phyloP scores from a whole-genome alignment of 108 stramenopile genomes.

The Cylindrotheca closterium region DNA sequence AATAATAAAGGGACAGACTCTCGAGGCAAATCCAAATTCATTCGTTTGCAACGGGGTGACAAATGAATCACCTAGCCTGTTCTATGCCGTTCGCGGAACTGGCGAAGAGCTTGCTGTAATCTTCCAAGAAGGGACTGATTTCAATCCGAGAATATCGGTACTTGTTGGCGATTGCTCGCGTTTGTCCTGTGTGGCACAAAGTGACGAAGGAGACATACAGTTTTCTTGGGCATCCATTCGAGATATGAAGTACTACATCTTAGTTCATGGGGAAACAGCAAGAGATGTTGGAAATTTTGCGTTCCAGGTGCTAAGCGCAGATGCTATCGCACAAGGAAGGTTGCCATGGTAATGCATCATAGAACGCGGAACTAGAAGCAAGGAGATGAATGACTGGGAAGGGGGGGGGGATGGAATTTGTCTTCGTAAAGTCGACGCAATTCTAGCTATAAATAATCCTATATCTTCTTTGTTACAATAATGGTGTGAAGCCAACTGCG shows the following conservation, averaged over 20 bases:
- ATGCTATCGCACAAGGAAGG: neutral
- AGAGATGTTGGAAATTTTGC: conserved; percentile 2
- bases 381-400: too few species aligned
- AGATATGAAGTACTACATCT: neutral
- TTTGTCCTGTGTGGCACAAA: neutral
- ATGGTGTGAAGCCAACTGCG: conserved; percentile 84
- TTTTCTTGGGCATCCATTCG: neutral
- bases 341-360: neutral
- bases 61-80: neutral
- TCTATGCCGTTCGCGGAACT: neutral
- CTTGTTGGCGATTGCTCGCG: neutral
- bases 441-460: neutral
- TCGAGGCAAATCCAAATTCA: conserved; percentile 1
- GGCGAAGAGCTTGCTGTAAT: neutral
- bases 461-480: conserved; percentile 50
- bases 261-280: neutral
- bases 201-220: neutral
- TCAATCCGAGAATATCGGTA: neutral
- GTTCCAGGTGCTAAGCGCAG: neutral
- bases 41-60: neutral
- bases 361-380: too few species aligned
- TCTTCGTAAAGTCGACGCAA: neutral
- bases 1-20: neutral
- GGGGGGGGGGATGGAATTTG: neutral
- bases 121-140: neutral